Evolutionary conservation across 495 filamentous ascomycete species (phyloP).

Genomic region (Hyaloscypha hepaticicola): DNA sequence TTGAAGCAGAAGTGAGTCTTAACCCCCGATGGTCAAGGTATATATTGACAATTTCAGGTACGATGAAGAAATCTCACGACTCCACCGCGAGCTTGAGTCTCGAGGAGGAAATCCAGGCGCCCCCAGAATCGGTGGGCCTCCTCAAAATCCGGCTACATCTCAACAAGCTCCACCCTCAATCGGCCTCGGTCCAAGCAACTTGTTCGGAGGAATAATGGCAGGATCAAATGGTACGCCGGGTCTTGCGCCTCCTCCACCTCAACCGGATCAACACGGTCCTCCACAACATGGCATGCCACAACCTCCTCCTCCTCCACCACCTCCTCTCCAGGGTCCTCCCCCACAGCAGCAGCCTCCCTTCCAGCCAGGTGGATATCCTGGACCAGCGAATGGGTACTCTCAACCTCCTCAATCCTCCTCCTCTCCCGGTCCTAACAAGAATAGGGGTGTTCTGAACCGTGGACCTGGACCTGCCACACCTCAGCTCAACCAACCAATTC

Average conservation of each 20-base stretch:
- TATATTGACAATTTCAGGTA: slow-evolving; percentile 57
- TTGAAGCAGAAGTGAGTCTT: slow-evolving; percentile 93
- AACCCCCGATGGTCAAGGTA: slow-evolving; percentile 5
- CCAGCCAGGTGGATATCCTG: slow-evolving; percentile 27
- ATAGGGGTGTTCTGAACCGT: slow-evolving; percentile 45
- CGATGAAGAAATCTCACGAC: slow-evolving; percentile 81
- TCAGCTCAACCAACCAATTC: slow-evolving; percentile 78
- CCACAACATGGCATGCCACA: slow-evolving; percentile 61
- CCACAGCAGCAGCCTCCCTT: slow-evolving; percentile 38
- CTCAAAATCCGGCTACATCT: slow-evolving; percentile 72
- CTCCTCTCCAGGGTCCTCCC: slow-evolving; percentile 42
- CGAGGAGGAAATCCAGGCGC: slow-evolving; percentile 68
- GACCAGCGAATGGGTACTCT: slow-evolving; percentile 41
- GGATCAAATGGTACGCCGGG: slow-evolving; percentile 79
- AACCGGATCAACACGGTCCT: slow-evolving; percentile 51
- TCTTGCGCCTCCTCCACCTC: slow-evolving; percentile 76
- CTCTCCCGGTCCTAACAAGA: slow-evolving; percentile 80
- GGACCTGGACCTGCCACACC: slow-evolving; percentile 81
- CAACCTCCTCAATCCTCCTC: slow-evolving; percentile 78
- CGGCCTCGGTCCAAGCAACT: slow-evolving; percentile 86
- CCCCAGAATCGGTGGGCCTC: slow-evolving; percentile 60
- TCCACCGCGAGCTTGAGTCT: slow-evolving; percentile 86
- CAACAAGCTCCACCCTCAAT: slow-evolving; percentile 85
- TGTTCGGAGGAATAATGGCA: slow-evolving; percentile 95
- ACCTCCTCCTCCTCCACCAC: slow-evolving; percentile 38